Conservation (phyloP, 495 filamentous ascomycete genomes). For the Bryoglossum gracile region DNA sequence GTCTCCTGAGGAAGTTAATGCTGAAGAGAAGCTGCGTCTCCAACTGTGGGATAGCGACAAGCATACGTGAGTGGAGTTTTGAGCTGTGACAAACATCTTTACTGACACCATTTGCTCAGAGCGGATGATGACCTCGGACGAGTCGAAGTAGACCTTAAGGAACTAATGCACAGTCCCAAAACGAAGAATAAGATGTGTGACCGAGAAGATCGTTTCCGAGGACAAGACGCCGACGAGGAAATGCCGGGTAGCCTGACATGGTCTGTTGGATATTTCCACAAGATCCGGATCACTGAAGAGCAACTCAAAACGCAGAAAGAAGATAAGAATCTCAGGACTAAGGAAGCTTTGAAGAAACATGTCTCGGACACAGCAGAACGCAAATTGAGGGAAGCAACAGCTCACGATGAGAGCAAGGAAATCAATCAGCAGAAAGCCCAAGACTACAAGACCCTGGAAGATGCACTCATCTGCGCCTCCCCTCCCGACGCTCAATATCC, state of each 20-base stretch:
- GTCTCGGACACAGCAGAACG: constrained; percentile 42
- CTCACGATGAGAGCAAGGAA: constrained; percentile 45
- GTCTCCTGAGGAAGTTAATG: constrained; percentile 61
- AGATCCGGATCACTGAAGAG: constrained; percentile 47
- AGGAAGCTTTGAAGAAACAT: constrained; percentile 46
- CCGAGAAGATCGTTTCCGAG: constrained; percentile 51
- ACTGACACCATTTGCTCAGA: no score
- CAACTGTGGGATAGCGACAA: constrained; percentile 70
- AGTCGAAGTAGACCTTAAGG: constrained; percentile 57
- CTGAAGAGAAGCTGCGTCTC: constrained; percentile 57
- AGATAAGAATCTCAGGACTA: constrained; percentile 39
- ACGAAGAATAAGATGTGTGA: constrained; percentile 49
- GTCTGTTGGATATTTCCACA: constrained; percentile 65
- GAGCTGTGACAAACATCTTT: no score
- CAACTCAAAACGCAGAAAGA: constrained; percentile 49
- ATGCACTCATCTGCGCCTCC: constrained; percentile 48
- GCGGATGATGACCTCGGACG: constrained; percentile 69
- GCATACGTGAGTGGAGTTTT: constrained; percentile 29
- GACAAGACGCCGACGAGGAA: constrained; percentile 49
- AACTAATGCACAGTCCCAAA: constrained; percentile 48
- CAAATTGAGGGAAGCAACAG: constrained; percentile 55
- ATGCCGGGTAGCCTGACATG: constrained; percentile 66
- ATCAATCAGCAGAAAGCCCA: constrained; percentile 55
- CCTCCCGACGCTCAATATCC: constrained; percentile 50
- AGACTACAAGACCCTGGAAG: constrained; percentile 45